These are phyloP conservation scores for Rubia peregrina DNA, from an alignment of 305 asterid genomes.

Conservation along the genomic window DNA sequence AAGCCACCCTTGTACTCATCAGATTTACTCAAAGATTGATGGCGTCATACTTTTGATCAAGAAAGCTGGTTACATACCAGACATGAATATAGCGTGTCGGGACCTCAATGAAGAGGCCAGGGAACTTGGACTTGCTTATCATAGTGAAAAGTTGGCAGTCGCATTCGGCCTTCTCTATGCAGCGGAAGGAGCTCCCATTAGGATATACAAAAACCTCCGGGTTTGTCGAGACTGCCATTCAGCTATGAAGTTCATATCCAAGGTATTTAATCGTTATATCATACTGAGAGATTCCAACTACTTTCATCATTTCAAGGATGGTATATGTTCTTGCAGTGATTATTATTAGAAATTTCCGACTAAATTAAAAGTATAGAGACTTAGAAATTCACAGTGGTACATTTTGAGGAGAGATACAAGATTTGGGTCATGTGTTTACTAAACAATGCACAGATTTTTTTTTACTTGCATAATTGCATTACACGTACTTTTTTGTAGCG, in stretches of 20 bases:
- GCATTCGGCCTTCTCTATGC: constrained; percentile 55
- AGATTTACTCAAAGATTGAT: constrained; percentile 42
- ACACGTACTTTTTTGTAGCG: background rate
- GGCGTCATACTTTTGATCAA: constrained; percentile 37
- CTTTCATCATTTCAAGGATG: constrained; percentile 71
- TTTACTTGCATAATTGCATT: background rate
- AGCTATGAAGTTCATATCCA: constrained; percentile 58
- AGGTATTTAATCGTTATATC: constrained; percentile 34
- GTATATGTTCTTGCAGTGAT: constrained; percentile 63
- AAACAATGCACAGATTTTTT: background rate
- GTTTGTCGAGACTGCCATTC: constrained; percentile 78
- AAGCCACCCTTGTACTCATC: constrained; percentile 37
- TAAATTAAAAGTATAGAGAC: background rate
- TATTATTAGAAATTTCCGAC: constrained; percentile 40
- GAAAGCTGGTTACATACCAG: constrained; percentile 70
- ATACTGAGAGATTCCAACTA: constrained; percentile 62
- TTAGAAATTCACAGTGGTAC: background rate
- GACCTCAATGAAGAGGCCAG: constrained; percentile 66
- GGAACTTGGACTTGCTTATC: constrained; percentile 51
- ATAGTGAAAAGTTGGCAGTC: constrained; percentile 79
- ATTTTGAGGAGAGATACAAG: no score
- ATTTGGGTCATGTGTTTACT: background rate
- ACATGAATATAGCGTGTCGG: constrained; percentile 50
- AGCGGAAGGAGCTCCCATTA: constrained; percentile 42
- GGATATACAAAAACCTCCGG: constrained; percentile 62